phyloP scores from a whole-genome alignment of 179 eudicot species.

The Corrigiola litoralis region DNA sequence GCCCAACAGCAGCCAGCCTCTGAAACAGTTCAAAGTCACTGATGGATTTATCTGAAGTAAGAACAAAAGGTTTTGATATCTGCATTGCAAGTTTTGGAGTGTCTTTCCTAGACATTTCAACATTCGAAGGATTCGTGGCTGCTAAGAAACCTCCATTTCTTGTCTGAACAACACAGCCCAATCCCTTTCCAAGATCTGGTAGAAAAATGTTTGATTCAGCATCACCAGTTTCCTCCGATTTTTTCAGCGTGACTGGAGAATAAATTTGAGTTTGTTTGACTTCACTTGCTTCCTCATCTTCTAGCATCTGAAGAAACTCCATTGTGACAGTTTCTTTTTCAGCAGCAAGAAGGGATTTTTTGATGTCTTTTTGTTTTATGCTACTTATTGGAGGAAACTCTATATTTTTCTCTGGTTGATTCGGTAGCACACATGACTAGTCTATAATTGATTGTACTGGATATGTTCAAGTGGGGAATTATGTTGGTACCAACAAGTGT shows the following conservation, averaged over 20 bases:
- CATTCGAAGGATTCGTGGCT: conserved; percentile 69
- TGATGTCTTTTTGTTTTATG: too few relatives aligned
- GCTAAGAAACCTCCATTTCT: conserved; percentile 81
- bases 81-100: conserved; percentile 92
- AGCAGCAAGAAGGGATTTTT: too few relatives aligned
- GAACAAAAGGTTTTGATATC: conserved; percentile 64
- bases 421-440: too few relatives aligned
- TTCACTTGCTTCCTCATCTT: conserved; percentile 41
- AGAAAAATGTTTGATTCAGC: conserved; percentile 46
- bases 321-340: conserved; percentile 85
- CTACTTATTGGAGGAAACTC: too few relatives aligned
- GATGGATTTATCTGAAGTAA: conserved; percentile 36
- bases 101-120: conserved; percentile 49
- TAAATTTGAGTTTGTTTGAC: conserved; percentile 17
- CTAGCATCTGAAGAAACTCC: conserved; percentile 90
- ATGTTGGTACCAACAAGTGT: too few relatives aligned
- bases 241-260: conserved; percentile 28
- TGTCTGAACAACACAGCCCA: conserved; percentile 86
- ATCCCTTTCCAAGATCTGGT: conserved; percentile 91
- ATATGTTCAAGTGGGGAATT: too few relatives aligned
- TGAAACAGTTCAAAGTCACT: conserved; percentile 72
- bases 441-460: too few relatives aligned
- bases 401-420: too few relatives aligned
- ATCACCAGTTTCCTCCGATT: conserved; percentile 29
- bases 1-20: conserved; percentile 67